A percentile compares a stretch with the other conserved stretches of the same genome.
Conservation (phyloP, 2,329 filamentous ascomycete species). For the Hirsutella thompsonii region DNA sequence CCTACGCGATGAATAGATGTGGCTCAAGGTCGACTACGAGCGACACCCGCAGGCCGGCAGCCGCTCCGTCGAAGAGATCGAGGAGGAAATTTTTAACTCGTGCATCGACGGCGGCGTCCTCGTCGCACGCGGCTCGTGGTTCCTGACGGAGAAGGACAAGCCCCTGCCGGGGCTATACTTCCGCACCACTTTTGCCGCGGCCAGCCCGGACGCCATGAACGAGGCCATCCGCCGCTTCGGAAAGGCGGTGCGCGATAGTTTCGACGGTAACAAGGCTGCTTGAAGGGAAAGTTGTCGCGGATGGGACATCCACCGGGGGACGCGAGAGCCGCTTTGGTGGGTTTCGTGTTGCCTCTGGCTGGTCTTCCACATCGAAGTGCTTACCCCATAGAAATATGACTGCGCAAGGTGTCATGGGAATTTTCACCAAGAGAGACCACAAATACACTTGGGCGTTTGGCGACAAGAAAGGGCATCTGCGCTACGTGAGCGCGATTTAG, state of each 20-base stretch:
- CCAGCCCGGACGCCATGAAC: slow-evolving; percentile 55
- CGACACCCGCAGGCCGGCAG: slow-evolving; percentile 47
- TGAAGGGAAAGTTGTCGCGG: too few relatives aligned
- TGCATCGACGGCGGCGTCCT: slow-evolving; percentile 68
- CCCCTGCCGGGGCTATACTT: slow-evolving; percentile 63
- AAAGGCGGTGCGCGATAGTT: slow-evolving; percentile 52
- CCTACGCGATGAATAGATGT: slow-evolving; percentile 36
- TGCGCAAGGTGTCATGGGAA: too few relatives aligned
- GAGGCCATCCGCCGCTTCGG: slow-evolving; percentile 67
- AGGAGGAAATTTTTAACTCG: slow-evolving; percentile 74
- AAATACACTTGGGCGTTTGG: too few relatives aligned
- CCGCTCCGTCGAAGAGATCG: slow-evolving; percentile 51
- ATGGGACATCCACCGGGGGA: too few relatives aligned
- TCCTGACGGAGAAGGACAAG: slow-evolving; percentile 58
- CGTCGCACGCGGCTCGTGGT: slow-evolving; percentile 81
- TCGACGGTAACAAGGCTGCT: slow-evolving; percentile 15
- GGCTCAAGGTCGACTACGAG: slow-evolving; percentile 56
- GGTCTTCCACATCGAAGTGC: too few relatives aligned
- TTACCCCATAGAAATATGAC: too few relatives aligned
- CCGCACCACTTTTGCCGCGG: slow-evolving; percentile 79
- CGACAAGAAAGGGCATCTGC: too few relatives aligned
- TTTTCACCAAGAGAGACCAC: too few relatives aligned
- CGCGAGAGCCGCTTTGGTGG: too few relatives aligned
- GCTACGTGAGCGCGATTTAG: too few relatives aligned
- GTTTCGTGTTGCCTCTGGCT: too few relatives aligned